Evolutionary conservation across 192 early-diverging fungal species (phyloP).

Genomic region (Geosiphon pyriformis): DNA sequence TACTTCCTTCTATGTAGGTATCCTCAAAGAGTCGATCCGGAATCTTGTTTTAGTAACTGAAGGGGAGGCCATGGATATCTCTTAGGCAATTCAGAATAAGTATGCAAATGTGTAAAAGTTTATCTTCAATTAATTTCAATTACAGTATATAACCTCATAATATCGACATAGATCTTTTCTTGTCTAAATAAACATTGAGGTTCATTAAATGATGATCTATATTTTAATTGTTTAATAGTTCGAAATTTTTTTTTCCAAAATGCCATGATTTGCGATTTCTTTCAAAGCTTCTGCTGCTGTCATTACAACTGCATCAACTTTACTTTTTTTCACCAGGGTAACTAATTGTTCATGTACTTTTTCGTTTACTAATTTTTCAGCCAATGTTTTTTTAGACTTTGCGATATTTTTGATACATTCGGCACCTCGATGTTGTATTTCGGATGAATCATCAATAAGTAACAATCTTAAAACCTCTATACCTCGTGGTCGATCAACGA

Average conservation of each 20-base stretch:
- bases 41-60: constrained; percentile 13
- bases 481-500: constrained; percentile 51
- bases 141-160: too few relatives aligned
- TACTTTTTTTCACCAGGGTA: constrained; percentile 41
- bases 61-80: constrained; percentile 24
- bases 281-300: constrained; percentile 56
- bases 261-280: constrained; percentile 43
- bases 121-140: too few relatives aligned
- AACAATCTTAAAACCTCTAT: constrained; percentile 49
- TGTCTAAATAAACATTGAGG: too few relatives aligned
- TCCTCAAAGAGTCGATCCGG: constrained; percentile 18
- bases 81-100: neutral
- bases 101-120: neutral
- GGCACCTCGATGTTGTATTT: constrained; percentile 65
- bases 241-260: constrained; percentile 23
- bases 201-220: too few relatives aligned
- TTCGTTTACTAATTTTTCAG: constrained; percentile 40
- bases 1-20: constrained; percentile 8
- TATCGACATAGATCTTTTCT: too few relatives aligned
- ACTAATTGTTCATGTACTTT: constrained; percentile 43
- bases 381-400: constrained; percentile 39
- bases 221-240: too few relatives aligned
- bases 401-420: constrained; percentile 70
- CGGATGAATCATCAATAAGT: constrained; percentile 45
- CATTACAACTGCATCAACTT: constrained; percentile 41